Base-by-base conservation (phyloP, 2,329 filamentous ascomycete genomes). In the Claviceps pusilla region DNA sequence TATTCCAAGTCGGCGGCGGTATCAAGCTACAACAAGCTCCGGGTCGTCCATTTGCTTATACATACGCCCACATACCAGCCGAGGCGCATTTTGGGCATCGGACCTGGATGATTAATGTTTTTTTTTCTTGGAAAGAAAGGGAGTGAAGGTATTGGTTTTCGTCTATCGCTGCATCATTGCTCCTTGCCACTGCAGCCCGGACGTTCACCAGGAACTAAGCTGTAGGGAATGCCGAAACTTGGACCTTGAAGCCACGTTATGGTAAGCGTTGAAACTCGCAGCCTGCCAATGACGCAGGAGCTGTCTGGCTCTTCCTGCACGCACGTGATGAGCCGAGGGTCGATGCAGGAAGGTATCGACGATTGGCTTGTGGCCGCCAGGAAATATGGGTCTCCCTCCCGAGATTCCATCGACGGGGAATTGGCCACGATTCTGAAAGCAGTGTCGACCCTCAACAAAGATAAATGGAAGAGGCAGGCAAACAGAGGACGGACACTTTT, bases 51-150 rank as follows among this genome's bases (percentile, higher is more conserved):
- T 37, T 39, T n/a, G 51, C 24, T 24, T n/a, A 41, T 50, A 71
- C 77, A 67, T 76, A 80, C 78, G 73, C 77, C 77, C 64, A 77
- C 76, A 65, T 81, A 82, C 76, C 77, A 80, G 59, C 72, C 71
- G 61, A 81, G 67, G 65, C 78, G 76, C 78, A 81, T 80, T 63
- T 69, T 76, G 65, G 66, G 61, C 66, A 69, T 66, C 55, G 56
- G 61, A 51, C 52, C 19, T 45, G 24, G 24, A 51, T 29, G 41
- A 31, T 31, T 28, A 14, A 31, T 49, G 16, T 12, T 45, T 10
- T 19, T 19, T 19, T 24, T 24, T 24, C 45, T 12, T 28, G 37
- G 9, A n/a, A 35, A 35, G 37, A 29, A 11, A 37, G 10, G 10
- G 10, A 37, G 10, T 3, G 12, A 37, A 37, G 10, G 11, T 11